Conservation (phyloP, 2,329 filamentous ascomycete genomes). For the Akanthomyces muscarius region DNA sequence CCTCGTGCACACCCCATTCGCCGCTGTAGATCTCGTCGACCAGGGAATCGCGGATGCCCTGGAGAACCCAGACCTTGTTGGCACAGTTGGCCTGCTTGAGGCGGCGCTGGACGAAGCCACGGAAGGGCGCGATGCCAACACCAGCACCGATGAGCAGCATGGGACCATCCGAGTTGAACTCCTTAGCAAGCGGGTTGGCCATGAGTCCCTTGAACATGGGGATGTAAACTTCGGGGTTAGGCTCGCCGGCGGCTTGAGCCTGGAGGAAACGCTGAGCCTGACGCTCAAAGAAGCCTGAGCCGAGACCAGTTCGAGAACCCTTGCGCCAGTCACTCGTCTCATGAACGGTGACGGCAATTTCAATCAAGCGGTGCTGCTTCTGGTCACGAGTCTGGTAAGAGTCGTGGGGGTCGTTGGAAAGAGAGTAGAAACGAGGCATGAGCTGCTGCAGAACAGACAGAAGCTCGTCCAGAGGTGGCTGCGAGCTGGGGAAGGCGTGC, state of each 20-base stretch:
- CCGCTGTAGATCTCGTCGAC: conserved; percentile 95
- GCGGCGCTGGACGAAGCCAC: conserved; percentile 91
- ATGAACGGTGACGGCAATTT: conserved; percentile 95
- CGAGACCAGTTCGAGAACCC: conserved; percentile 73
- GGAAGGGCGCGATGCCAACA: conserved; percentile 95
- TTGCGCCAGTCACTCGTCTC: conserved; percentile 75
- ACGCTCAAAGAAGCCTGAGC: conserved; percentile 89
- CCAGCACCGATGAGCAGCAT: conserved; percentile 98
- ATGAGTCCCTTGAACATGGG: conserved; percentile 99
- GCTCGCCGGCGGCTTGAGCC: conserved; percentile 58
- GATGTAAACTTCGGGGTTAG: conserved; percentile 62
- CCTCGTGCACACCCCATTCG: conserved; percentile 91
- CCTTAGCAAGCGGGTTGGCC: conserved; percentile 88
- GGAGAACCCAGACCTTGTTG: conserved; percentile 96
- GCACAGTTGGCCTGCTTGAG: conserved; percentile 93
- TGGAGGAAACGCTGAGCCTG: conserved; percentile 70
- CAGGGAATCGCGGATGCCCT: conserved; percentile 88
- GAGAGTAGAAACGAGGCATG: conserved; percentile 97
- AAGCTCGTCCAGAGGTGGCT: conserved; percentile 79
- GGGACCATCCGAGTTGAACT: conserved; percentile 89
- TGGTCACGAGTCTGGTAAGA: conserved; percentile 63
- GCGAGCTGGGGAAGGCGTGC: conserved; percentile 84
- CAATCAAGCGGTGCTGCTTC: conserved; percentile 74
- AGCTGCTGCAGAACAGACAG: conserved; percentile 77
- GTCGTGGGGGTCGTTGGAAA: conserved; percentile 92